phyloP scores from a whole-genome alignment of 768 basidiomycete species.

The Macrolepiota albuminosa region DNA sequence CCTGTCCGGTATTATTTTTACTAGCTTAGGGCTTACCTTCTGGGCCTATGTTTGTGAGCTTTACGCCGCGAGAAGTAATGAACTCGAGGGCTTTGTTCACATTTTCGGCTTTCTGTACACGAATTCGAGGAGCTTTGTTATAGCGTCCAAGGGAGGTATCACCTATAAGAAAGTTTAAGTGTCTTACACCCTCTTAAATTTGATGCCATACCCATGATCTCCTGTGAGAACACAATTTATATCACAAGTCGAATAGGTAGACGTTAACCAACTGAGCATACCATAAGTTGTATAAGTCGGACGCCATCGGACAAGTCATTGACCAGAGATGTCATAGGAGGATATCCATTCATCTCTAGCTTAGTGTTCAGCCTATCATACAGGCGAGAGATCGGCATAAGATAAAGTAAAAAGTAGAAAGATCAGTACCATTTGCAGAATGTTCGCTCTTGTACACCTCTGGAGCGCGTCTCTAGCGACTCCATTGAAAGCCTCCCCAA shows the following conservation, averaged over 20 bases:
- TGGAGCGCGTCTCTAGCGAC: slow-evolving; percentile 57
- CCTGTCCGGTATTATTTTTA: neutral
- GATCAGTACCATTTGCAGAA: slow-evolving; percentile 82
- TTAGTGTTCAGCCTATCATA: slow-evolving; percentile 87
- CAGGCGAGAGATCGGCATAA: slow-evolving; percentile 4
- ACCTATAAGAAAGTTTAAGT: slow-evolving; percentile 36
- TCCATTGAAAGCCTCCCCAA: slow-evolving; percentile 33
- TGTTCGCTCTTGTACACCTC: slow-evolving; percentile 70
- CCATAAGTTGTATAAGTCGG: slow-evolving; percentile 92
- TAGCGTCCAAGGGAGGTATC: slow-evolving; percentile 93
- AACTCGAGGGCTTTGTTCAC: slow-evolving; percentile 96
- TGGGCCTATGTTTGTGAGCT: slow-evolving; percentile 95
- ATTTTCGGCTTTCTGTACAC: slow-evolving; percentile 97
- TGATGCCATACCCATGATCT: slow-evolving; percentile 80
- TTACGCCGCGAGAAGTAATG: slow-evolving; percentile 90
- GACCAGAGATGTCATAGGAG: slow-evolving; percentile 85
- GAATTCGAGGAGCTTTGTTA: slow-evolving; percentile 84
- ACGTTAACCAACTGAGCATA: slow-evolving; percentile 25
- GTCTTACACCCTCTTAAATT: neutral
- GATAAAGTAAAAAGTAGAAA: slow-evolving; percentile 1
- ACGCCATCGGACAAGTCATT: slow-evolving; percentile 94
- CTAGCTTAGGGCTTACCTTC: slow-evolving; percentile 56
- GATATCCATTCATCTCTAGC: slow-evolving; percentile 78
- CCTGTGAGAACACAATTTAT: slow-evolving; percentile 41
- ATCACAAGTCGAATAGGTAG: neutral